A percentile compares a stretch with the other conserved stretches of the same genome.
phyloP scores from a whole-genome alignment of 768 basidiomycete genomes.

The Suillus discolor region DNA sequence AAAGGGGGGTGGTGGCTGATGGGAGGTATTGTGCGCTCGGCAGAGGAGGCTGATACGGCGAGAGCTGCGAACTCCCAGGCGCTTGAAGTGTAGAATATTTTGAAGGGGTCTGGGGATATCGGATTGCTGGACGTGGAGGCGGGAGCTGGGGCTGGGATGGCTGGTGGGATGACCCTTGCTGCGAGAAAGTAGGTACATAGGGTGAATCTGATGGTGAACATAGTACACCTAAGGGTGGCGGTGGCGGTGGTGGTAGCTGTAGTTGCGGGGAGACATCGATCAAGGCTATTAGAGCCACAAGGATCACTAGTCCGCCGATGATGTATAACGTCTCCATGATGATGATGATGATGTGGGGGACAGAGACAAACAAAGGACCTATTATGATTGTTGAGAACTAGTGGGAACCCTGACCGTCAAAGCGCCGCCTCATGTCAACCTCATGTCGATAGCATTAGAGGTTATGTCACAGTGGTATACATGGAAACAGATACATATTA shows the following conservation, averaged over 20 bases:
- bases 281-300: not conserved
- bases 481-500: not conserved
- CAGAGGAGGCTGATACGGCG: not conserved
- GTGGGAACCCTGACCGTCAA: not conserved
- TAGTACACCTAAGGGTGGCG: not conserved
- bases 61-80: not conserved
- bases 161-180: not conserved
- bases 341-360: not conserved
- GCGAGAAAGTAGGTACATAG: not conserved
- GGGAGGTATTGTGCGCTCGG: not conserved
- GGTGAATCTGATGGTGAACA: not conserved
- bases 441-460: not conserved
- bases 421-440: not conserved
- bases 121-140: not conserved
- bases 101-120: not conserved
- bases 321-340: not conserved
- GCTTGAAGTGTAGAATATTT: not conserved
- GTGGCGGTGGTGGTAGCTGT: not conserved
- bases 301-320: not conserved
- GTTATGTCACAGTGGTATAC: not conserved
- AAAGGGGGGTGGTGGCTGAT: not conserved
- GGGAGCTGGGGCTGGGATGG: not conserved
- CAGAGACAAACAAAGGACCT: not conserved
- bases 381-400: not conserved
- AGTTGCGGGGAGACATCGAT: not conserved